Conservation (phyloP, 2,329 filamentous ascomycete genomes). For the Cordyceps farinosa region DNA sequence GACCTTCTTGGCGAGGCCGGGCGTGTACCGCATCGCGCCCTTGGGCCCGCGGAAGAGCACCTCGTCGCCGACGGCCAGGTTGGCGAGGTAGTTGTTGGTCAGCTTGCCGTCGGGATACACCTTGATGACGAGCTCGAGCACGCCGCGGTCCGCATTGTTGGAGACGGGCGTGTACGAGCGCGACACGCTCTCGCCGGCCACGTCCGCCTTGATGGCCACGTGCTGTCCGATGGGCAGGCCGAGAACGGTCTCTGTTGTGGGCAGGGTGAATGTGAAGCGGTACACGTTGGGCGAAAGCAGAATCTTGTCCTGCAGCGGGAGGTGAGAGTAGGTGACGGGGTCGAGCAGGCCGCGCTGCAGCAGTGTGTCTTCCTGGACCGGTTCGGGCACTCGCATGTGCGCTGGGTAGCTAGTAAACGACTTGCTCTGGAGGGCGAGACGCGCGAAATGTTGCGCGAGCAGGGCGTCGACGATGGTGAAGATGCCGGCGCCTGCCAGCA, state of each 20-base stretch:
- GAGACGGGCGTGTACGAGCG: conserved; percentile 54
- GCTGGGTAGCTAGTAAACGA: conserved; percentile 34
- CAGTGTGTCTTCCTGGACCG: conserved; percentile 37
- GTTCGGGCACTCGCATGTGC: conserved; percentile 38
- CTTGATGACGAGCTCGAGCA: conserved; percentile 49
- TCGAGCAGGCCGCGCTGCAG: conserved; percentile 46
- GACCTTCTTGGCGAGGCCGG: conserved; percentile 40
- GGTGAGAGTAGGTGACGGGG: conserved; percentile 42
- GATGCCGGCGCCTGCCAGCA: conserved; percentile 34
- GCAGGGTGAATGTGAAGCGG: conserved; percentile 46
- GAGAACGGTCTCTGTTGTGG: conserved; percentile 40
- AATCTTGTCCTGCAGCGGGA: conserved; percentile 42
- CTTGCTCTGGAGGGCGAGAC: conserved; percentile 31
- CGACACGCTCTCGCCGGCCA: conserved; percentile 43
- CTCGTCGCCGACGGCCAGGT: conserved; percentile 45
- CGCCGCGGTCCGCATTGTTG: conserved; percentile 47
- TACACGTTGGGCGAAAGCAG: conserved; percentile 42
- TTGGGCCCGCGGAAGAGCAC: conserved; percentile 54
- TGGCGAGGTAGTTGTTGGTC: conserved; percentile 46
- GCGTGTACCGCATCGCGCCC: conserved; percentile 51
- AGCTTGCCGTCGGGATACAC: conserved; percentile 49
- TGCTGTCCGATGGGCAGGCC: conserved; percentile 57
- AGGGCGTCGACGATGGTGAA: conserved; percentile 32
- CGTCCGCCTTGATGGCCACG: conserved; percentile 46
- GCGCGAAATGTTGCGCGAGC: conserved; percentile 28